Conservation (phyloP, 2,329 filamentous ascomycete genomes). For the Cordyceps javanica region DNA sequence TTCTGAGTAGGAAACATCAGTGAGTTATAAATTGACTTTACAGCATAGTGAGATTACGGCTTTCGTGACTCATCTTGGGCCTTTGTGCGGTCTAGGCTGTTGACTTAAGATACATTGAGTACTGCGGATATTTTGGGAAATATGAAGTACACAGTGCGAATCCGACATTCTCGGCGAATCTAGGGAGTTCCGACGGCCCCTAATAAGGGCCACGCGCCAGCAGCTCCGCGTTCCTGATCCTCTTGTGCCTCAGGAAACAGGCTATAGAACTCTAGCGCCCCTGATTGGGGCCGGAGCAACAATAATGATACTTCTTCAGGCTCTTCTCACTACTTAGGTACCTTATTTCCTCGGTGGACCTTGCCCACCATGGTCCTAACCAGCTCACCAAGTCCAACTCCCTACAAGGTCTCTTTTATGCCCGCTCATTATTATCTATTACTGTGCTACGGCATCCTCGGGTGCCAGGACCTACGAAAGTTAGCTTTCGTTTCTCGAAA, state of each 20-base stretch:
- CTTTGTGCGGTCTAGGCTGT: neutral
- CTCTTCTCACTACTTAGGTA: too few relatives aligned
- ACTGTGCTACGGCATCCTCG: conserved; percentile 25
- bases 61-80: neutral
- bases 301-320: neutral
- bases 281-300: neutral
- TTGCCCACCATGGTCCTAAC: too few relatives aligned
- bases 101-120: neutral
- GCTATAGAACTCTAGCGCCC: neutral
- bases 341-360: neutral
- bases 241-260: conserved; percentile 12
- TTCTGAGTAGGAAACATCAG: neutral
- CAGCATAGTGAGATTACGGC: neutral
- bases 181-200: conserved; percentile 9
- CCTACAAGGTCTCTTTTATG: too few relatives aligned
- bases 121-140: neutral
- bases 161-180: conserved; percentile 12
- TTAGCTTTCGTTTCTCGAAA: neutral
- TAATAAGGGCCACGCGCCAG: conserved; percentile 8
- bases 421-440: neutral
- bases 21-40: neutral
- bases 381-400: too few relatives aligned
- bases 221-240: neutral
- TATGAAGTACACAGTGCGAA: conserved; percentile 13
- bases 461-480: conserved; percentile 45